Evolutionary conservation across 345 rosid species (phyloP).

Genomic region (Populus simonii): DNA sequence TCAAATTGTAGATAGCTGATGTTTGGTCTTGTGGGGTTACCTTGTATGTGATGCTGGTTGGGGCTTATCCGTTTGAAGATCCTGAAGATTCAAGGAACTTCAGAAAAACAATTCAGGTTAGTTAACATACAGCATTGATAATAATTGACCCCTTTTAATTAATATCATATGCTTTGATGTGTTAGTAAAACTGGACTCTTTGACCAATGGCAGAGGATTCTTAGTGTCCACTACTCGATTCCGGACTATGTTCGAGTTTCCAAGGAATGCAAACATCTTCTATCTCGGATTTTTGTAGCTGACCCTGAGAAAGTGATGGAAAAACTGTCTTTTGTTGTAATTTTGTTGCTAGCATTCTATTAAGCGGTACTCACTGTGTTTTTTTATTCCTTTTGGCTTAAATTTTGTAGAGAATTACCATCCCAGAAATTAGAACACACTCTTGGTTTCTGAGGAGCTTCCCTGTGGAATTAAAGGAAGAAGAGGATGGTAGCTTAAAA

Average conservation of each 20-base stretch:
- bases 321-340: not conserved
- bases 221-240: constrained; percentile 78
- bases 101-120: constrained; percentile 25
- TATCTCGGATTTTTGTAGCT: constrained; percentile 77
- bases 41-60: constrained; percentile 29
- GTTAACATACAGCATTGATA: not conserved
- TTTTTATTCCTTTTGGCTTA: not conserved
- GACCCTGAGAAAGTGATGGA: constrained; percentile 66
- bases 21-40: constrained; percentile 34
- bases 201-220: constrained; percentile 62
- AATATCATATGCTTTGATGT: not conserved
- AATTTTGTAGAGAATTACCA: constrained; percentile 19
- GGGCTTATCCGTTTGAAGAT: constrained; percentile 30
- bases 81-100: constrained; percentile 30
- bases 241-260: constrained; percentile 85
- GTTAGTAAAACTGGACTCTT: not conserved
- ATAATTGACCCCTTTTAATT: not conserved
- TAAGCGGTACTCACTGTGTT: too few relatives aligned
- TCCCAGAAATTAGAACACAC: constrained; percentile 23
- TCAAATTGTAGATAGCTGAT: constrained; percentile 20
- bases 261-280: constrained; percentile 67
- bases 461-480: constrained; percentile 16
- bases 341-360: not conserved
- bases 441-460: constrained; percentile 26
- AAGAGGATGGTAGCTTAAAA: not conserved